These are phyloP conservation scores for Cadophora sp. DNA, from an alignment of 2,329 filamentous ascomycete genomes.

Conservation along the genomic window DNA sequence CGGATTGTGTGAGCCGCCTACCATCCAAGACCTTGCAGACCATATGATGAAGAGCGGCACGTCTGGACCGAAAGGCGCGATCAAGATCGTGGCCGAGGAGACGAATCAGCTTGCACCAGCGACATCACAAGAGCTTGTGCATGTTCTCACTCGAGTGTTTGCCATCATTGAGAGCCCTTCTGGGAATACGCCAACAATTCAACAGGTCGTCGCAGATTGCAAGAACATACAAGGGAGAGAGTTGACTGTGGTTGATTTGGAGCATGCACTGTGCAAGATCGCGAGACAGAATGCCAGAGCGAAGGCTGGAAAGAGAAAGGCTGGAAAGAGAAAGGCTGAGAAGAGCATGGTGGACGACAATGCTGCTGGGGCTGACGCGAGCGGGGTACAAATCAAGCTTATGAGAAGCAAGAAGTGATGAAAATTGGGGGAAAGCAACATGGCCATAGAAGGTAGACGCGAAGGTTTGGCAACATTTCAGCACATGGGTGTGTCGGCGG, in stretches of 20 bases:
- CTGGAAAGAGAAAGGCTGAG: no score
- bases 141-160: conserved; percentile 14
- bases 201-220: conserved; percentile 13
- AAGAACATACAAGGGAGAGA: conserved; percentile 16
- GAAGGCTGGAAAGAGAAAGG: neutral
- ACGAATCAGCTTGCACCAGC: neutral
- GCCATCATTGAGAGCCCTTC: conserved; percentile 8
- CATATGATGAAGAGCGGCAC: conserved; percentile 17
- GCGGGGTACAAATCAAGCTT: neutral
- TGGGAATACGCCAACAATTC: conserved; percentile 38
- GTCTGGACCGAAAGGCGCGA: conserved; percentile 15
- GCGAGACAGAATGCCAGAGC: conserved; percentile 2
- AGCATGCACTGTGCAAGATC: conserved; percentile 29
- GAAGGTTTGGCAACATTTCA: no score
- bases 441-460: no score
- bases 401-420: neutral
- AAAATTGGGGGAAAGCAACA: no score
- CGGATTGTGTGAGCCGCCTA: conserved; percentile 17
- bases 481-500: no score
- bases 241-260: conserved; percentile 22
- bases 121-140: neutral
- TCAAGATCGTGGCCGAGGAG: conserved; percentile 2
- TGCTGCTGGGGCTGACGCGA: no score
- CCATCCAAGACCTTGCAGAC: conserved; percentile 8
- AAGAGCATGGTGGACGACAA: neutral